Base-by-base conservation (phyloP, 768 basidiomycete genomes). In the button mushroom (Agaricus bisporus) region DNA sequence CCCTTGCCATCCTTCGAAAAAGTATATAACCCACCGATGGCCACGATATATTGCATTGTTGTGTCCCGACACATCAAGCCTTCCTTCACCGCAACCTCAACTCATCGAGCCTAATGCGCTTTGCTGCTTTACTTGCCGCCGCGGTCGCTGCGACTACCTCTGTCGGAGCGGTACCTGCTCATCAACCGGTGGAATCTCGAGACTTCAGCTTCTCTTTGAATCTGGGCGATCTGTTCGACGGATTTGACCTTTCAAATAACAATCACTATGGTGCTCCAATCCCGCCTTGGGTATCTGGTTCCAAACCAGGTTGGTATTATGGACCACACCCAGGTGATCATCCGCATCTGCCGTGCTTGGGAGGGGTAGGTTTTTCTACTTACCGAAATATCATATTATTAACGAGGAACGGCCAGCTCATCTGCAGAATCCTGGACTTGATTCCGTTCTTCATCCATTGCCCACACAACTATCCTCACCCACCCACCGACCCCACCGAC, bases 231-330 rank as follows among this genome's bases (percentile, higher is more conserved):
- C 39, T 54, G 5, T 54, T 54, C 46, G 28, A 11, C 15, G 53
- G 53, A 18, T 35, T 42, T 36, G 53, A 54, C 18, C 29, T 54
- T 2, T 48, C 53, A 14, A 26, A 25, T n/a, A 22, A 46, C 22
- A 70, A 70, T 61, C 54, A 62, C 44, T 72, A 67, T 45, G 68
- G 68, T 28, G 65, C 71, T 10, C 71, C 71, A 0, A 58, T 64
- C 18, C 65, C 68, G 9, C 72, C 71, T 32, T 70, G 68, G 69
- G 28, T 61, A 41, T 2, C 20, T 10, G 66, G 62, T 7, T 53
- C 61, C 43, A 44, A 57, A 11, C 71, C 71, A 26, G 71, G 72
- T 22, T 73, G 72, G 72, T 72, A 73, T 60, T 70, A 66, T 51
- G 72, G 72, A 15, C 59, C 55, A 25, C 55, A 64, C 39, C 64